These are phyloP conservation scores for Trichoderma orchidacearum DNA, from an alignment of 495 filamentous ascomycete species.

Conservation along the genomic window DNA sequence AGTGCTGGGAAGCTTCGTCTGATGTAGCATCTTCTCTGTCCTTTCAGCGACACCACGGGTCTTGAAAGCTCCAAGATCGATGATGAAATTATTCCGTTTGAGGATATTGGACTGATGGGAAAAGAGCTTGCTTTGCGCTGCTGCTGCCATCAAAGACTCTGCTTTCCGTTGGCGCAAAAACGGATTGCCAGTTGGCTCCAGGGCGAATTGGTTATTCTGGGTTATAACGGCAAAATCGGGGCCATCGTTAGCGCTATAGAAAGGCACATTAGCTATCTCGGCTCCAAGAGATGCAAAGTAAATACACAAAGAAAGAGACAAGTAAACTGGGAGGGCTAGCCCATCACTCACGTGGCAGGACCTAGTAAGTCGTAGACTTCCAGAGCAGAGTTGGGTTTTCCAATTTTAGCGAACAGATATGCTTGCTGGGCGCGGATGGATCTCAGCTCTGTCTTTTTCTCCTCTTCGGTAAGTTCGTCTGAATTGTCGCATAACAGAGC, in stretches of 20 bases:
- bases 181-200: slow-evolving; percentile 53
- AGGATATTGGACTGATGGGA: slow-evolving; percentile 59
- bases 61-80: slow-evolving; percentile 71
- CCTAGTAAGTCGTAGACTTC: slow-evolving; percentile 48
- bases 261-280: no score
- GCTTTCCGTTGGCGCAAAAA: slow-evolving; percentile 60
- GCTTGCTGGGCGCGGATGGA: slow-evolving; percentile 81
- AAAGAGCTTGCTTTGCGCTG: slow-evolving; percentile 61
- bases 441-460: slow-evolving; percentile 68
- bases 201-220: slow-evolving; percentile 60
- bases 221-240: slow-evolving; percentile 31
- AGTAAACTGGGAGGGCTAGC: neutral
- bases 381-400: slow-evolving; percentile 60
- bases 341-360: slow-evolving; percentile 39
- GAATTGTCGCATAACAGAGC: slow-evolving; percentile 75
- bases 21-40: slow-evolving; percentile 42
- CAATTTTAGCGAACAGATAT: slow-evolving; percentile 61
- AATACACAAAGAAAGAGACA: no score
- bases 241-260: neutral
- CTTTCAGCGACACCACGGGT: slow-evolving; percentile 55
- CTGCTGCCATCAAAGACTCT: slow-evolving; percentile 40
- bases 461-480: slow-evolving; percentile 71
- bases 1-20: slow-evolving; percentile 33
- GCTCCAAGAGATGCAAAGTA: no score
- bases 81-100: slow-evolving; percentile 50